Evolutionary conservation across 306 rosid species (phyloP), one percentile per base, ranked within the genome.

Genomic region (Begonia loranthoides): DNA sequence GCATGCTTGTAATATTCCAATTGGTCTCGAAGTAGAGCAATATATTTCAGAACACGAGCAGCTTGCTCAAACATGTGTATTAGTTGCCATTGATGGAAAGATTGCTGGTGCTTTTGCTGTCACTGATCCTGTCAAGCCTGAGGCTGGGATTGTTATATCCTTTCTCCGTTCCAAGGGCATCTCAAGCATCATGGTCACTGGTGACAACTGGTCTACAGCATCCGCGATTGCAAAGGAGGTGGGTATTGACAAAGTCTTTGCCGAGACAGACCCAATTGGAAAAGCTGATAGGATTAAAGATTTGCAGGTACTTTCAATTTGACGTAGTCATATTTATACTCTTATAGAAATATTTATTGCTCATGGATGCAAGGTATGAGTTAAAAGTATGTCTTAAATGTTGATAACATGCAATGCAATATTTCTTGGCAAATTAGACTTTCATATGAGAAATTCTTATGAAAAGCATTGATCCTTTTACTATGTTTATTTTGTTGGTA

Each of bases 81-180:
- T 86, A 59, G 95, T 86, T 44, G 73, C 93, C 56, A 77, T 86
- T 45, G 68, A 86, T 55, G 93, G 95, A 66, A 76, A 74, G 65
- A 73, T 86, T 59, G 93, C 93, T 33, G 95, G 95, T 38, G 84
- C 88, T 15, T 82, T 79, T 64, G 71, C 79, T 38, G 85, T 86
- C 48, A 74, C 83, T 36, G 95, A 86, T 66, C 93, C 95, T 12
- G 79, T 86, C 64, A 86, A 86, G 79, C 87, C 95, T 10, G 95
- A 79, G 69, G 88, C 93, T 54, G 63, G 55, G 47, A 62, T 57
- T 46, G 95, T 82, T 56, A 65, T 86, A 62, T 63, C 86, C 40
- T 76, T 63, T 60, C 95, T 86, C 50, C 83, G 55, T 55, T 70
- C 79, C n/a, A 86, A 79, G 88, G 78, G 87, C 58, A 77, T 86